Percentiles rank a stretch among this genome's conserved stretches.
These are phyloP conservation scores for Euphorbia tirucalli DNA, from an alignment of 345 rosid genomes.

Conservation along the genomic window DNA sequence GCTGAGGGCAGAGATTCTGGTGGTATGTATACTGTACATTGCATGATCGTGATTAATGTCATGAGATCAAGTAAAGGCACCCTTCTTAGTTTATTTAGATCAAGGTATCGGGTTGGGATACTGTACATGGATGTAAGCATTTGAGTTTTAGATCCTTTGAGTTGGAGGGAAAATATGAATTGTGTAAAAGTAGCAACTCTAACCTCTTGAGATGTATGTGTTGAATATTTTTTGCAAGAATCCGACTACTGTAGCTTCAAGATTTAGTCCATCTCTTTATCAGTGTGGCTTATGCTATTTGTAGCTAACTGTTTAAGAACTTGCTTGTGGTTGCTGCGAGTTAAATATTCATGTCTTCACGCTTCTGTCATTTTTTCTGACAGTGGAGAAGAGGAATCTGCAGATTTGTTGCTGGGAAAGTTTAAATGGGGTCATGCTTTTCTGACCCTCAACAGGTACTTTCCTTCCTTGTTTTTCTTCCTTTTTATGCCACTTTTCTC, in stretches of 20 bases:
- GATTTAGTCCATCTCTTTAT: not conserved
- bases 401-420: slow-evolving; percentile 73
- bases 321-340: not conserved
- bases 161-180: not conserved
- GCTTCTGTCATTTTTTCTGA: slow-evolving; percentile 13
- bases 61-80: not conserved
- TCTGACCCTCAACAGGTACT: slow-evolving; percentile 82
- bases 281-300: no score
- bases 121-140: not conserved
- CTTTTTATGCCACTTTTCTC: not conserved
- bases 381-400: slow-evolving; percentile 93
- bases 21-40: not conserved
- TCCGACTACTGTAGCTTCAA: not conserved
- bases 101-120: not conserved
- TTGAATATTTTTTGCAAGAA: not conserved
- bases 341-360: not conserved
- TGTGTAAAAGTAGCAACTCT: not conserved
- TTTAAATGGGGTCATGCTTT: slow-evolving; percentile 99
- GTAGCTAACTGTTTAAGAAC: not conserved
- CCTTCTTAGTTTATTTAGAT: not conserved
- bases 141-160: not conserved
- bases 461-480: not conserved
- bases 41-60: not conserved
- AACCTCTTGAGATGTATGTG: not conserved
- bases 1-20: not conserved